Evolutionary conservation across 805 yeast species (phyloP), one percentile per base, ranked within the genome.

Genomic region (Osmozyma mogii): DNA sequence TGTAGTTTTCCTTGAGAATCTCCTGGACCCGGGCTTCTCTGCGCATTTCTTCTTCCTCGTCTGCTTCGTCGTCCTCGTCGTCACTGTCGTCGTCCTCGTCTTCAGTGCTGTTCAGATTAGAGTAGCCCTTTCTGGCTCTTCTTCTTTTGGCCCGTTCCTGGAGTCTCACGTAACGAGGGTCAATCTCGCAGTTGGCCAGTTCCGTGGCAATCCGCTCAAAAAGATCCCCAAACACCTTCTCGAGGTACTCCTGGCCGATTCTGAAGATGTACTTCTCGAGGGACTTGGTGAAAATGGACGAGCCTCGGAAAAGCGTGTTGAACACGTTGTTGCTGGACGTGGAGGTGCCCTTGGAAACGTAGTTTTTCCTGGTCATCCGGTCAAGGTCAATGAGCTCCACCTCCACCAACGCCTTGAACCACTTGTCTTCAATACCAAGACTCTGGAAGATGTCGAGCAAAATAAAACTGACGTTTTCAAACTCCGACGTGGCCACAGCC

Each of bases 231-330:
- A 89, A 66, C 3, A 83, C 74, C 40, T 70, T 70, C 34, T 79
- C 81, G 19, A 92, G 50, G 46, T 84, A 84, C 36, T 79, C 87
- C 36, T 73, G 79, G 1, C 97, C 97, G 12, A 80, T 65, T 44
- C 89, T 61, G 23, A 79, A 65, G 49, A 82, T 78, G 47, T 76
- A 85, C 35, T 72, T 66, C 45, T 89, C 98, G 31, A 88, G 51
- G 0, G 95, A 68, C 49, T 84, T 84, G 0, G 95, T 78, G 36
- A 92, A 64, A 4, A 89, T 65, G 1, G 95, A 77, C 33, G 84
- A 82, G 0, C 96, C 95, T 42, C 98, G 66, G 47, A 89, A 89
- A 10, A 84, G 50, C 0, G 84, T 69, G 38, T 72, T 78, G 39
- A 72, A 68, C 3, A 75, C 52, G 38, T 71, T 70, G 28, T 49